These are phyloP conservation scores for Podospora tetraspora DNA, from an alignment of 495 filamentous ascomycete species.

Conservation along the genomic window DNA sequence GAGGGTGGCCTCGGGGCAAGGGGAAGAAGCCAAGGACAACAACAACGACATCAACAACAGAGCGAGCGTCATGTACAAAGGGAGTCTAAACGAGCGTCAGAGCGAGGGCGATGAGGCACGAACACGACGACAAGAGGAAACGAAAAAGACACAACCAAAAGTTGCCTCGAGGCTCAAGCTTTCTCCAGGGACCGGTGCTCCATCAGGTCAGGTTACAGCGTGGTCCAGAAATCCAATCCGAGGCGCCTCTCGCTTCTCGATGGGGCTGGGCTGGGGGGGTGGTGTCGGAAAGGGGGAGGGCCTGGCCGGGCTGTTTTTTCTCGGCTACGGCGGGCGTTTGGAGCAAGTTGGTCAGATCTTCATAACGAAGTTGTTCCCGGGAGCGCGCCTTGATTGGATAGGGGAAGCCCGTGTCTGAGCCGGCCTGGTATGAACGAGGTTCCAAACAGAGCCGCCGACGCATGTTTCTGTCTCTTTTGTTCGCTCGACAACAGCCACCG, in stretches of 20 bases:
- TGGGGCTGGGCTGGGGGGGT: conserved; percentile 15
- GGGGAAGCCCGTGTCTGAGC: conserved; percentile 16
- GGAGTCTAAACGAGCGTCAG: conserved; percentile 29
- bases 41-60: conserved; percentile 10
- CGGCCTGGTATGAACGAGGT: conserved; percentile 16
- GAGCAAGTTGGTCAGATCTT: conserved; percentile 15
- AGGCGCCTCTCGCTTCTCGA: conserved; percentile 11
- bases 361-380: conserved; percentile 25
- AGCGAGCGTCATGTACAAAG: conserved; percentile 33
- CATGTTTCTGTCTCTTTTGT: conserved; percentile 9
- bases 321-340: conserved; percentile 24
- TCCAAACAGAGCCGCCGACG: conserved; percentile 30
- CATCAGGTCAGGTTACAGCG: conserved; percentile 16
- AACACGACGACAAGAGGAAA: background rate
- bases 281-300: conserved; percentile 24
- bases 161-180: conserved; percentile 2
- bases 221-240: conserved; percentile 14
- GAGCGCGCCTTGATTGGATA: conserved; percentile 22
- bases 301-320: conserved; percentile 23
- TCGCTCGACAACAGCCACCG: conserved; percentile 4
- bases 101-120: conserved; percentile 9
- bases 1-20: background rate
- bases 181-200: conserved; percentile 14
- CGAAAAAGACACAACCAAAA: conserved; percentile 11
- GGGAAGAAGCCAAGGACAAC: background rate